phyloP scores from a whole-genome alignment of 2,329 filamentous ascomycete species.

The Fusarium goolgardi region DNA sequence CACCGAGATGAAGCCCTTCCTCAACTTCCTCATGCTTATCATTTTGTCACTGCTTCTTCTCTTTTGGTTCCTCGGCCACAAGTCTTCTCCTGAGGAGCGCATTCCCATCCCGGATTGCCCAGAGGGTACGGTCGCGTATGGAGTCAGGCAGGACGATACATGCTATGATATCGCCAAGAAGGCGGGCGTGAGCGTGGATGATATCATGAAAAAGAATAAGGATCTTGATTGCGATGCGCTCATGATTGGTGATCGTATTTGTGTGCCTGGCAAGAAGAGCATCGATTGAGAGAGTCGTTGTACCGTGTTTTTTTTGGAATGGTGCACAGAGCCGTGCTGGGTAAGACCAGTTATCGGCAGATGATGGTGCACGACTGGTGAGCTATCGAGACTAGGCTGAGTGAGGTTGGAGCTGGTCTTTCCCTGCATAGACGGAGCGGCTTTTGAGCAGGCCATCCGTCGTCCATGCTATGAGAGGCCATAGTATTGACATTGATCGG shows the following conservation, averaged over 20 bases:
- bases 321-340: not conserved
- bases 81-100: slow-evolving; percentile 40
- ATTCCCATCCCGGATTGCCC: slow-evolving; percentile 44
- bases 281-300: slow-evolving; percentile 6
- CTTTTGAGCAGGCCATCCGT: not conserved
- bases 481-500: not conserved
- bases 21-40: slow-evolving; percentile 68
- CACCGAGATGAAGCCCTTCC: slow-evolving; percentile 63
- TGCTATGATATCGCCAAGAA: slow-evolving; percentile 64
- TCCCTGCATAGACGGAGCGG: not conserved
- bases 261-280: slow-evolving; percentile 53
- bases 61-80: slow-evolving; percentile 60
- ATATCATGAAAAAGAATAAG: slow-evolving; percentile 59
- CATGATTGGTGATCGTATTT: slow-evolving; percentile 56
- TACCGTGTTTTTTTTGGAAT: slow-evolving; percentile 9
- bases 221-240: slow-evolving; percentile 62
- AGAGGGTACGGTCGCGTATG: slow-evolving; percentile 52
- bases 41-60: slow-evolving; percentile 62
- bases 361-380: slow-evolving; percentile 5
- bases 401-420: not conserved
- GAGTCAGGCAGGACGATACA: slow-evolving; percentile 60
- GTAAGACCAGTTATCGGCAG: slow-evolving; percentile 6
- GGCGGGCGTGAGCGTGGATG: slow-evolving; percentile 57
- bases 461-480: not conserved
- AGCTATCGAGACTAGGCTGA: not conserved